Conservation (phyloP, 2,329 filamentous ascomycete genomes). For the Dactylellina parvicollis region DNA sequence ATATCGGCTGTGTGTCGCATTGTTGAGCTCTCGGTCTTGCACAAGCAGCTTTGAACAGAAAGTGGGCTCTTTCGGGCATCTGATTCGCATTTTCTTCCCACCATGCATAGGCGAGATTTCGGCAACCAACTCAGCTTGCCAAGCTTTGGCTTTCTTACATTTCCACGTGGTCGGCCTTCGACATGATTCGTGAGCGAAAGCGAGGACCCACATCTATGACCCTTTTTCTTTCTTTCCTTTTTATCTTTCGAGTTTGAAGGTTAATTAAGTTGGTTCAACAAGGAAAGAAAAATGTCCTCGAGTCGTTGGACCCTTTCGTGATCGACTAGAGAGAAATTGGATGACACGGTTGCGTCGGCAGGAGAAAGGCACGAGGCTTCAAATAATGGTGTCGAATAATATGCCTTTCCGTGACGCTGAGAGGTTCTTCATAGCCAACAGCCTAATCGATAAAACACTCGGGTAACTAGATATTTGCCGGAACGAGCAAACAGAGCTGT, state of each 20-base stretch:
- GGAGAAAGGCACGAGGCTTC: constrained; percentile 35
- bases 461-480: constrained; percentile 49
- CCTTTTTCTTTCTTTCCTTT: constrained; percentile 6
- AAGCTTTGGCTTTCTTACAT: constrained; percentile 31
- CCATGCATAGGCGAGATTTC: constrained; percentile 50
- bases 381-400: constrained; percentile 23
- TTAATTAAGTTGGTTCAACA: too few species aligned
- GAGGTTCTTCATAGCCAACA: constrained; percentile 4
- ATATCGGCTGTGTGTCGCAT: background rate
- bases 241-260: background rate
- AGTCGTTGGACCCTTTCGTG: constrained; percentile 1
- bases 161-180: constrained; percentile 47
- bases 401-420: background rate
- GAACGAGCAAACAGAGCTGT: constrained; percentile 33
- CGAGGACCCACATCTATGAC: constrained; percentile 38
- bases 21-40: background rate
- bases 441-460: constrained; percentile 44
- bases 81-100: constrained; percentile 43
- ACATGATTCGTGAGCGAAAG: constrained; percentile 49
- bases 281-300: constrained; percentile 9
- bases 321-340: constrained; percentile 13
- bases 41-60: background rate
- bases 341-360: constrained; percentile 45
- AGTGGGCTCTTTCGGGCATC: constrained; percentile 14
- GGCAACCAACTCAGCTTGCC: constrained; percentile 36